Conservation (phyloP, 805 yeast species). For the Starmerella sirachaensis region DNA sequence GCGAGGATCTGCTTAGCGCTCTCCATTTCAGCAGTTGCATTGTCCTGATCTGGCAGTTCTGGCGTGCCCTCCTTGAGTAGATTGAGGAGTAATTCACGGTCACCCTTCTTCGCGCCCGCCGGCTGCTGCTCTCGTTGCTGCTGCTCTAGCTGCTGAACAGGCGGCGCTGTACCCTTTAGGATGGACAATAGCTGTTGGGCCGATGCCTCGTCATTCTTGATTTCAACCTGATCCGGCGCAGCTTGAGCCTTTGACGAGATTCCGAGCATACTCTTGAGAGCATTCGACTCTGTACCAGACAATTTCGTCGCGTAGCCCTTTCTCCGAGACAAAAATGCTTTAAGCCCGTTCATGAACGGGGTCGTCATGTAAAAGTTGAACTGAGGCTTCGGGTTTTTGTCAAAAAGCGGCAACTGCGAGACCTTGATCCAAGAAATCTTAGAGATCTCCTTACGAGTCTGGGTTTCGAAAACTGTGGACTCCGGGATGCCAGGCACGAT, state of each 20-base stretch:
- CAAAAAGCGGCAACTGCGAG: conserved; percentile 20
- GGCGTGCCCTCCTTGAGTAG: conserved; percentile 21
- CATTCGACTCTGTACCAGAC: conserved; percentile 23
- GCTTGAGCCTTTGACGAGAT: conserved; percentile 11
- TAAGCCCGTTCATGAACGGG: conserved; percentile 29
- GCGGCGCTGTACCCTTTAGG: conserved; percentile 4
- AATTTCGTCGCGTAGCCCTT: conserved; percentile 25
- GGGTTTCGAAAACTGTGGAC: conserved; percentile 60
- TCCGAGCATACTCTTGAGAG: conserved; percentile 27
- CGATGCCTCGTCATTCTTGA: conserved; percentile 13
- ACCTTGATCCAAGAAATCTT: conserved; percentile 58
- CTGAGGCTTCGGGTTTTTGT: conserved; percentile 5
- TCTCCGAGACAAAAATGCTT: conserved; percentile 24
- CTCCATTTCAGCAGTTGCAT: conserved; percentile 18
- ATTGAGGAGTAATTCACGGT: conserved; percentile 22
- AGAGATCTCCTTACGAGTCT: conserved; percentile 78
- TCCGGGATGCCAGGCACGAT: conserved; percentile 69
- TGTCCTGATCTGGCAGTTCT: conserved; percentile 1
- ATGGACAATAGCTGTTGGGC: conserved; percentile 16
- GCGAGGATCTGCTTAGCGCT: conserved; percentile 27
- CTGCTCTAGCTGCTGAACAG: neutral
- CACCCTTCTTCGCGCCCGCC: conserved; percentile 6
- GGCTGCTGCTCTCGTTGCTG: too few species aligned
- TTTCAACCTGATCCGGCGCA: too few species aligned
- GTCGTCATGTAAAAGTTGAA: conserved; percentile 29